phyloP scores from a whole-genome alignment of 2,329 filamentous ascomycete species.

The Thermoascus crustaceus region DNA sequence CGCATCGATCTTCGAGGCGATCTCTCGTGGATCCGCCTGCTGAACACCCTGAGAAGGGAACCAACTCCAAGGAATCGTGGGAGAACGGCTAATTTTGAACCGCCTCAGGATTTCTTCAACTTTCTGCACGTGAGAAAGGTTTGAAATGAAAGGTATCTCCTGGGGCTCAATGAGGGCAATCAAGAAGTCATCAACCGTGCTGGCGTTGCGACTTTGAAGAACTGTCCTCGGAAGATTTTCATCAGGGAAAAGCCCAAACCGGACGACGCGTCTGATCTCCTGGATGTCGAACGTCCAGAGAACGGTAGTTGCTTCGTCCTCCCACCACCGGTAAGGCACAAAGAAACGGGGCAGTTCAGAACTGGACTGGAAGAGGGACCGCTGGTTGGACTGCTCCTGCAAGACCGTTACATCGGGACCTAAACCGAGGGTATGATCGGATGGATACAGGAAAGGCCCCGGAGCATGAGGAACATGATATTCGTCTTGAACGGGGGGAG shows the following conservation, averaged over 20 bases:
- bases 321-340: constrained; percentile 32
- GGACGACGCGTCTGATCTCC: constrained; percentile 30
- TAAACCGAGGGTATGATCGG: constrained; percentile 5
- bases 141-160: constrained; percentile 18
- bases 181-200: constrained; percentile 27
- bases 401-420: constrained; percentile 7
- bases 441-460: neutral
- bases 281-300: constrained; percentile 32
- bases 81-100: constrained; percentile 17
- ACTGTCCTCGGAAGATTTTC: constrained; percentile 26
- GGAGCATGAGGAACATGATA: constrained; percentile 10
- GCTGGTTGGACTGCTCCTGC: constrained; percentile 16
- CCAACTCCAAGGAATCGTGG: constrained; percentile 28
- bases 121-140: constrained; percentile 28
- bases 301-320: constrained; percentile 30
- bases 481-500: constrained; percentile 2
- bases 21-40: constrained; percentile 14
- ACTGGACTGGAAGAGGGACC: constrained; percentile 21
- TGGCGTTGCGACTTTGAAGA: constrained; percentile 25
- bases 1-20: constrained; percentile 28
- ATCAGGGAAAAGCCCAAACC: constrained; percentile 30
- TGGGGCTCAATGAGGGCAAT: constrained; percentile 19
- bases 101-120: constrained; percentile 33
- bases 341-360: constrained; percentile 26
- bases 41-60: constrained; percentile 20